Base-by-base conservation (phyloP, 106 monocot species). In the Iris macrosiphon region DNA sequence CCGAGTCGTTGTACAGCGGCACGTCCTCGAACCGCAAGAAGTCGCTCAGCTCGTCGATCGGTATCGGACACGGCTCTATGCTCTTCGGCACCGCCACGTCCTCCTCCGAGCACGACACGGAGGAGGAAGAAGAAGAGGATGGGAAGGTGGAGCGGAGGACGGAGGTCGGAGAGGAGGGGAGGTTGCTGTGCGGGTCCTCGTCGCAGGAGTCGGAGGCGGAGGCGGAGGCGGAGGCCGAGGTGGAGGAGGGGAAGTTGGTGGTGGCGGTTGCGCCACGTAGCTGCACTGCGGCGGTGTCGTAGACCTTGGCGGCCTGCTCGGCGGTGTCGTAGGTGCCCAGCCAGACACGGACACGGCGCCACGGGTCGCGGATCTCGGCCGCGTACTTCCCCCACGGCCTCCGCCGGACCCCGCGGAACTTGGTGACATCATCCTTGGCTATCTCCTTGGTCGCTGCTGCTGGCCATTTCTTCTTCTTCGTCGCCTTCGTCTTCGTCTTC, bases 251-350 rank as follows among this genome's bases (percentile, higher is more conserved):
- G 46, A 82, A 82, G 76, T 82, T 82, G 59, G 77, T 77, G 52
- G 65, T 55, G 2, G 77, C 73, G 39, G 70, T 73, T n/a, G 70
- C 50, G 0, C 77, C 83, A 26, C 70, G 77, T 77, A 83, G 77
- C 40, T 77, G 61, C 60, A 77, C 60, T 15, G 83, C 82, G 7
- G 82, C 77, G 29, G 65, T 55, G 52, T 83, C 82, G 27, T 83
- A 83, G 15, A 77, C 82, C 20, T 77, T 24, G 30, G 82, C 82
- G 7, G 82, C 83, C 47, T 83, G 77, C 13, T 77, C 73, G 24
- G 82, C 77, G 2, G 82, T 82, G 65, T 82, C 82, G 32, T 77
- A 82, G 31, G 82, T 82, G 11, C 82, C 82, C 1, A 82, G 77
- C 82, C 82, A 77, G 45, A 77, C 77, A 53, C 82, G 38, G 25